Evolutionary conservation across 176 grass and related monocot genomes (phyloP), one percentile per base, ranked within the genome.

Genomic region (Bolboschoenus planiculmis): DNA sequence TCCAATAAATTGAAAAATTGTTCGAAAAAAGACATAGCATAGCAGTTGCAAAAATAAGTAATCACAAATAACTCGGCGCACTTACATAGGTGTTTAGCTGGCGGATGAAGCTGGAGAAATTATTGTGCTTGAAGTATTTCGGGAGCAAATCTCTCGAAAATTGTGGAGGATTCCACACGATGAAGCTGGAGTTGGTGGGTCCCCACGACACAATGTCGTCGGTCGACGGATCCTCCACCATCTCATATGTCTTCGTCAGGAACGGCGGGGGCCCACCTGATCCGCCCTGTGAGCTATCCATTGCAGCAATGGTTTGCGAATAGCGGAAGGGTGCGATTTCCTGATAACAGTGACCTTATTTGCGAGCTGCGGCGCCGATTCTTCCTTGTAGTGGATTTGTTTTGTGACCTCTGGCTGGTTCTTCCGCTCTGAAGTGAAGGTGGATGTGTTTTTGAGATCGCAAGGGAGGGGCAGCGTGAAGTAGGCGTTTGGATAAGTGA

Each of bases 71-170:
- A 73, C 2, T 26, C 20, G 1, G 21, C 6, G 6, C 1, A 90
- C 93, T 96, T 81, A 96, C 93, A 10, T 96, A 96, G 36, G 90
- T 96, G 74, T 96, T 92, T 82, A 96, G 93, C 85, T 96, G 93
- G 86, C 93, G 82, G 77, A 96, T 92, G 90, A 96, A 96, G 83
- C 93, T 96, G 29, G 93, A 96, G 88, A 96, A 96, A 85, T 96
- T 96, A 87, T 91, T 96, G 86, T 96, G 93, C 88, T 92, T 96
- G 93, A 96, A 96, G 85, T 92, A 96, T 84, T 84, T 91, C n/a
- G 93, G 93, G 73, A 96, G 86, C 80, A 96, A 84, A 79, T 85
- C 87, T 44, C 84, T 37, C 0, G 93, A 92, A 85, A 96, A 96
- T 35, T 89, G 86, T 0, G 84, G 84, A 53, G 82, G 86, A 82